Conservation (phyloP, 495 filamentous ascomycete genomes). For the Hypomontagnella submonticulosa region DNA sequence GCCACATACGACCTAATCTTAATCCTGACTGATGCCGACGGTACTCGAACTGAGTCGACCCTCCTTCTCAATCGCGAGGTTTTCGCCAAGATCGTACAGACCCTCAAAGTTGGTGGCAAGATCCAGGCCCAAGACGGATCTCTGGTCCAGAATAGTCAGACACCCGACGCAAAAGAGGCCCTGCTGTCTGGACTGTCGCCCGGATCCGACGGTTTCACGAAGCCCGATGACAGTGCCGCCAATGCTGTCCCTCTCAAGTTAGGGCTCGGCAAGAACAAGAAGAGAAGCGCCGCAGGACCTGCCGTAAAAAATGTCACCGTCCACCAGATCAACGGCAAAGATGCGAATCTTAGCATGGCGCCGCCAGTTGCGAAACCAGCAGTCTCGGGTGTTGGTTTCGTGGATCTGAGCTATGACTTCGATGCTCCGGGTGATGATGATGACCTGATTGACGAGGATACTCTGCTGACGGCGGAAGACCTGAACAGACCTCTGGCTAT, state of each 20-base stretch:
- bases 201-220: constrained; percentile 72
- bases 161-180: constrained; percentile 70
- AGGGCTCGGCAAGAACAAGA: constrained; percentile 73
- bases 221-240: constrained; percentile 71
- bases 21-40: constrained; percentile 81
- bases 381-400: constrained; percentile 74
- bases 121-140: constrained; percentile 75
- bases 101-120: constrained; percentile 77
- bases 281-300: constrained; percentile 49
- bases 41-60: constrained; percentile 65
- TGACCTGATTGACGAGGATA: constrained; percentile 91
- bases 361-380: constrained; percentile 49
- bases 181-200: constrained; percentile 82
- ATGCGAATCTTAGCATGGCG: constrained; percentile 41
- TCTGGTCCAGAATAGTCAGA: constrained; percentile 58
- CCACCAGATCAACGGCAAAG: constrained; percentile 36
- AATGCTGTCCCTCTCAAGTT: constrained; percentile 74
- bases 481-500: constrained; percentile 74
- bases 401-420: constrained; percentile 76
- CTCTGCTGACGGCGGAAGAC: constrained; percentile 84
- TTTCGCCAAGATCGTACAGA: constrained; percentile 71
- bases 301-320: constrained; percentile 32
- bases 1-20: constrained; percentile 85
- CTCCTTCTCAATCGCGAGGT: constrained; percentile 73
- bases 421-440: constrained; percentile 71